Conservation (phyloP, 306 rosid species). For the Prunus davidiana region DNA sequence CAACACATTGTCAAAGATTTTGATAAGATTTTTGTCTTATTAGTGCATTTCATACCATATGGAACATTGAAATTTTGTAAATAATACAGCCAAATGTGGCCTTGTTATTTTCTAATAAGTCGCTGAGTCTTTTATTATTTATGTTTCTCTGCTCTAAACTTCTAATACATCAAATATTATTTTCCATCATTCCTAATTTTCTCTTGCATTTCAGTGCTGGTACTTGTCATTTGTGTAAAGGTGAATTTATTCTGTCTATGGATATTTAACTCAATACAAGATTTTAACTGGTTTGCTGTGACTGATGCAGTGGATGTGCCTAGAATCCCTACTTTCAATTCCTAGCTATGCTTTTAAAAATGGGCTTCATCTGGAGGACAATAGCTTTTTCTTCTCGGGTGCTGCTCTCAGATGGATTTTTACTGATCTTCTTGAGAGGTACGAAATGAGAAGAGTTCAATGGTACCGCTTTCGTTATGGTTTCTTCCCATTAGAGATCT, state of each 20-base stretch:
- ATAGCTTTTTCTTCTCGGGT: conserved; percentile 41
- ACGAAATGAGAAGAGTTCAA: conserved; percentile 21
- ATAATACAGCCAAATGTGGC: background rate
- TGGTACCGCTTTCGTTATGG: background rate
- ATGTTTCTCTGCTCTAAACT: no score
- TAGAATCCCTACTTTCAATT: conserved; percentile 75
- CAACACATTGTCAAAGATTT: background rate
- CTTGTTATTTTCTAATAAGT: background rate
- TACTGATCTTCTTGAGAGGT: conserved; percentile 83
- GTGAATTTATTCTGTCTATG: background rate
- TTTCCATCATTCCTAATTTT: background rate
- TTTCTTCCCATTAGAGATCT: background rate
- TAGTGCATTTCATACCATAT: background rate
- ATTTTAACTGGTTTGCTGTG: conserved; percentile 24
- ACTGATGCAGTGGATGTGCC: conserved; percentile 79
- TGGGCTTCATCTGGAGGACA: conserved; percentile 46
- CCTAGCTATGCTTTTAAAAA: conserved; percentile 49
- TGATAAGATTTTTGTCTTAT: background rate
- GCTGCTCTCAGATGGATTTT: conserved; percentile 64
- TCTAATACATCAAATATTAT: background rate
- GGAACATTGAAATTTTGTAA: background rate
- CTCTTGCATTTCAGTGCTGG: background rate
- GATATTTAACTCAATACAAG: background rate
- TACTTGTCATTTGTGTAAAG: background rate
- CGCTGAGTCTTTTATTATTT: background rate